Base-by-base conservation (phyloP, 345 rosid species). In the Linum usitatissimum region DNA sequence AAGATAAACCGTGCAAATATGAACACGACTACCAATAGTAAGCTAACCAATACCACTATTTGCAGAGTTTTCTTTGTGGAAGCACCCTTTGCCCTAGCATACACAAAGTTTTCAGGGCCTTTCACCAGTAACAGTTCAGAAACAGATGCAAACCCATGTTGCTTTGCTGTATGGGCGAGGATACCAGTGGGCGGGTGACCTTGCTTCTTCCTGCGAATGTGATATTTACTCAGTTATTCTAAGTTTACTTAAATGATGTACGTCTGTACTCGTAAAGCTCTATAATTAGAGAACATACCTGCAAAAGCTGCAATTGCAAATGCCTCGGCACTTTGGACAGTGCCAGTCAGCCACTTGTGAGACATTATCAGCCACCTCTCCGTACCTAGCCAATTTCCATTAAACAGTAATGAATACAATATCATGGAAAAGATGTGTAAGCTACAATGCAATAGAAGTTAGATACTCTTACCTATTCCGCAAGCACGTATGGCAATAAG, bases 221-320 rank as follows among this genome's bases (percentile, higher is more conserved):
- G 31, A 51, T 63, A 77, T 17, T 31, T 23, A 4, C 28, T 59
- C 61, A 69, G 60, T 34, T n/a, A 64, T 28, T 30, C 10, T 23
- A n/a, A 12, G 12, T 49, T 9, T 3, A 42, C 21, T 12, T 18
- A 19, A 60, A 30, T 28, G 17, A 28, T 30, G 30, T 5, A 18
- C 38, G 38, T 34, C 5, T 3, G 38, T 34, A 60, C 38, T 48
- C 42, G 54, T 40, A 61, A 51, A 66, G 57, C 30, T 2, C 38
- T 9, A 3, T 15, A 54, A 17, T n/a, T 57, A 21, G 34, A 60
- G 53, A 34, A 67, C 83, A 81, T 63, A 90, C 99, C 67, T 83
- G 83, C 99, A 93, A 0, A 17, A 23, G 69, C 97, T 93, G 73
- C 99, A 93, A 56, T 86, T 93, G 78, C 99, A 93, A 9, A 76